Conservation (phyloP, 805 yeast genomes). For the Scheffersomyces spartinae region DNA sequence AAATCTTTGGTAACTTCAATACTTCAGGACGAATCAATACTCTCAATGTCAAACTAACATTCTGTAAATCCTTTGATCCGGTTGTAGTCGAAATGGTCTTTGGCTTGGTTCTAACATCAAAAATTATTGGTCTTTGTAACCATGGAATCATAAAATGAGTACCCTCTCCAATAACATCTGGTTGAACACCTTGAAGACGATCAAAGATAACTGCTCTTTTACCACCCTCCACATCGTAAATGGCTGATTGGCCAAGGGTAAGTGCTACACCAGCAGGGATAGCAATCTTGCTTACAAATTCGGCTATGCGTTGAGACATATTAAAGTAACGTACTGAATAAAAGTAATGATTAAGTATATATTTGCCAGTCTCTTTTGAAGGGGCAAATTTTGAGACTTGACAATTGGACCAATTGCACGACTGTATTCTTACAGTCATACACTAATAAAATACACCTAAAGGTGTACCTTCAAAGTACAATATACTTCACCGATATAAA, state of each 20-base stretch:
- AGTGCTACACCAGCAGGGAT: conserved; percentile 61
- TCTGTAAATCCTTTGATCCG: conserved; percentile 95
- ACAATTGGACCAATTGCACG: too few species aligned
- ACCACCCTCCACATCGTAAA: conserved; percentile 95
- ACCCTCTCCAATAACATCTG: conserved; percentile 89
- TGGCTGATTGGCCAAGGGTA: conserved; percentile 66
- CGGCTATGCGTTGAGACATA: too few species aligned
- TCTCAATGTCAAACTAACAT: conserved; percentile 85
- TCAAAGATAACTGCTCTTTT: conserved; percentile 93
- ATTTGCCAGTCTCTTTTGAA: too few species aligned
- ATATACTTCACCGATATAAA: too few species aligned
- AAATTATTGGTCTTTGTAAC: conserved; percentile 85
- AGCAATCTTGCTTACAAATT: too few species aligned
- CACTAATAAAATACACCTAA: too few species aligned
- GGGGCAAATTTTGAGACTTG: too few species aligned
- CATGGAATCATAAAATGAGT: conserved; percentile 93
- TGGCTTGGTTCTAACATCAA: conserved; percentile 92
- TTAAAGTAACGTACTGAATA: too few species aligned
- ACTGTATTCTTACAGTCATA: too few species aligned
- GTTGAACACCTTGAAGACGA: conserved; percentile 79
- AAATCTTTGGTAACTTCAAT: conserved; percentile 65
- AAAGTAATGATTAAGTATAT: too few species aligned
- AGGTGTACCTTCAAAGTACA: too few species aligned
- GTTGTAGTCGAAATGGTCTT: conserved; percentile 89
- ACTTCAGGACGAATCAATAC: conserved; percentile 94